Evolutionary conservation across 2,329 filamentous ascomycete genomes (phyloP).

Genomic region (Chrysoporthe deuterocubensis): DNA sequence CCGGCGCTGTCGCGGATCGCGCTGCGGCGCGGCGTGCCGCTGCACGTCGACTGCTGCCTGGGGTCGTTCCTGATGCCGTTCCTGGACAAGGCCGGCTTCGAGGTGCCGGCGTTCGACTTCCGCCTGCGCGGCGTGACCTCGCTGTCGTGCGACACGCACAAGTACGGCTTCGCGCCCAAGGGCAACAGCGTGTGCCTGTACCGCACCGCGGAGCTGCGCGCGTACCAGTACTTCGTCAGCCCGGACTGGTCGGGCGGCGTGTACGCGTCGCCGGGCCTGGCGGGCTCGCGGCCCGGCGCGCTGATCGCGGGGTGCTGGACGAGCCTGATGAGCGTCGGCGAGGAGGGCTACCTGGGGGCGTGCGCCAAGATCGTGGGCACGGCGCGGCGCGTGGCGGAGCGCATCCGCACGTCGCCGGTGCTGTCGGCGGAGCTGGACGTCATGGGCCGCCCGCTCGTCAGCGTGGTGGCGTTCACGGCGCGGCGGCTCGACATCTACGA

Average conservation of each 20-base stretch:
- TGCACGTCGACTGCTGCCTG: constrained; percentile 97
- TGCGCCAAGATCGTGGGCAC: constrained; percentile 88
- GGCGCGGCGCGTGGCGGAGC: constrained; percentile 78
- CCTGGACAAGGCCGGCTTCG: constrained; percentile 91
- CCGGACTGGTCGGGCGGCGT: constrained; percentile 96
- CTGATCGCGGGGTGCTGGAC: constrained; percentile 97
- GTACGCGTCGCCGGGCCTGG: constrained; percentile 90
- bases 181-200: constrained; percentile 94
- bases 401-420: constrained; percentile 70
- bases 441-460: constrained; percentile 84
- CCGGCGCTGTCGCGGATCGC: constrained; percentile 82
- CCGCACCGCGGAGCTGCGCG: constrained; percentile 75
- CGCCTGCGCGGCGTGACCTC: constrained; percentile 90
- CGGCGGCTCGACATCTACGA: constrained; percentile 90
- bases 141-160: constrained; percentile 97
- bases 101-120: constrained; percentile 89
- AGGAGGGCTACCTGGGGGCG: constrained; percentile 83
- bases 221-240: constrained; percentile 95
- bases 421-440: constrained; percentile 76
- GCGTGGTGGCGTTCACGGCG: constrained; percentile 87
- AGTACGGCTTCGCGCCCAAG: constrained; percentile 98
- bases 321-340: constrained; percentile 84
- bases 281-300: constrained; percentile 88
- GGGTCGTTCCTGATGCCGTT: constrained; percentile 94
- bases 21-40: constrained; percentile 74